Base-by-base conservation (phyloP, 495 filamentous ascomycete species). In the Aspergillus indologenus region DNA sequence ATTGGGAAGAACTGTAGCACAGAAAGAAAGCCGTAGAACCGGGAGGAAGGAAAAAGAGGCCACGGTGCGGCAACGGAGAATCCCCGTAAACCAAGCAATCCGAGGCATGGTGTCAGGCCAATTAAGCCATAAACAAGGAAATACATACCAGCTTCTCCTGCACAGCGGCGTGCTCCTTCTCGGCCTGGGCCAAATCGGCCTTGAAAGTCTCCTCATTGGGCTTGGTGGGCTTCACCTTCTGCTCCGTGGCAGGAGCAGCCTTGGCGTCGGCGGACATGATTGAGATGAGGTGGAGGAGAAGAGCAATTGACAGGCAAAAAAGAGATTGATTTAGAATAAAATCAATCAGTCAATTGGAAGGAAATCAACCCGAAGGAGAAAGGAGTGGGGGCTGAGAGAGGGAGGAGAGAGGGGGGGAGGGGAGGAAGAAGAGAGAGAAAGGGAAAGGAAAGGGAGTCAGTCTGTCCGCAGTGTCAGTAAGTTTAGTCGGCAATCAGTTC, bases 151-250 rank as follows among this genome's bases (percentile, higher is more conserved):
- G 77, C 70, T 85, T 86, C 50, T 88, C 85, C 71, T 90, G 85
- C 23, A 84, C 78, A 23, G 84, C 85, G 57, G 83, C 73, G 71
- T 93, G 85, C 55, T 89, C 91, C 77, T 96, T 94, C 73, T 97
- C 88, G 22, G 87, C 88, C 71, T 87, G 82, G 24, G 79, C 84
- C 48, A 96, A 75, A 56, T 81, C 79, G 65, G 85, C 82, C 75
- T 96, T 78, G 71, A 72, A 78, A 44, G 73, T 59, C 58, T 75
- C 76, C 73, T 79, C 76, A 67, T 76, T 72, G 11, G 87, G 87
- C 74, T 81, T 86, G 67, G 75, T 71, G 56, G 80, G 74, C 68
- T 72, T 75, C 62, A 69, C 69, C 69, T 76, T 79, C 61, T 70
- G 68, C 71, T 81, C 77, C 42, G 74, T 75, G 51, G 75, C 73